Evolutionary conservation across 805 yeast species (phyloP), one percentile per base, ranked within the genome.

Genomic region (Wickerhamiella brachini): DNA sequence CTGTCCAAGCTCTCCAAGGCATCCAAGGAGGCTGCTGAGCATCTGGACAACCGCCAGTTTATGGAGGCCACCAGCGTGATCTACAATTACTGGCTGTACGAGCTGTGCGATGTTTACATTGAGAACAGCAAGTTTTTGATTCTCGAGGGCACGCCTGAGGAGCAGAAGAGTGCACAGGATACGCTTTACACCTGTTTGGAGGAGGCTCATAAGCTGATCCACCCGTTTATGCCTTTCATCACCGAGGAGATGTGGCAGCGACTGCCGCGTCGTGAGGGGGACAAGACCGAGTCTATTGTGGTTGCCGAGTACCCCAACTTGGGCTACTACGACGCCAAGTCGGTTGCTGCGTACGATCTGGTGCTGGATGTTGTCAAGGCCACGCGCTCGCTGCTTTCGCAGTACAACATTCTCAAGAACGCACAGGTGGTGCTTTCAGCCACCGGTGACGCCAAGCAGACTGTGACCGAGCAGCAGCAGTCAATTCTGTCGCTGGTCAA

Each of bases 211-310:
- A 82, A 77, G 66, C 66, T 93, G 72, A 93, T 90, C 60, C 97
- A 90, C 66, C 98, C 98, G 67, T 93, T 87, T 75, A 93, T 93
- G 98, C 98, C 98, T 41, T 93, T 79, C 66, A 74, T 93, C 59
- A 83, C 97, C 47, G 98, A 93, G 71, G 98, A 93, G 75, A 79
- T 93, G 85, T 93, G 97, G 97, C 98, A 93, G 74, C 85, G 97
- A 71, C 73, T 93, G 63, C 97, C 97, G 61, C 83, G 84, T 63
- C 81, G 96, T 65, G 76, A 78, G 7, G 71, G 80, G 50, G 96
- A 85, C 61, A 69, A 70, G 21, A 41, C 87, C 24, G 71, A 68
- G 49, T 76, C 96, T 20, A 87, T 93, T 66, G 81, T 80, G 49
- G 78, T 79, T 64, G 95, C 96, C 43, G 60, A 73, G 48, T 93